Conservation (phyloP, 371 early-diverging fungal species). For the Mortierella sp. region DNA sequence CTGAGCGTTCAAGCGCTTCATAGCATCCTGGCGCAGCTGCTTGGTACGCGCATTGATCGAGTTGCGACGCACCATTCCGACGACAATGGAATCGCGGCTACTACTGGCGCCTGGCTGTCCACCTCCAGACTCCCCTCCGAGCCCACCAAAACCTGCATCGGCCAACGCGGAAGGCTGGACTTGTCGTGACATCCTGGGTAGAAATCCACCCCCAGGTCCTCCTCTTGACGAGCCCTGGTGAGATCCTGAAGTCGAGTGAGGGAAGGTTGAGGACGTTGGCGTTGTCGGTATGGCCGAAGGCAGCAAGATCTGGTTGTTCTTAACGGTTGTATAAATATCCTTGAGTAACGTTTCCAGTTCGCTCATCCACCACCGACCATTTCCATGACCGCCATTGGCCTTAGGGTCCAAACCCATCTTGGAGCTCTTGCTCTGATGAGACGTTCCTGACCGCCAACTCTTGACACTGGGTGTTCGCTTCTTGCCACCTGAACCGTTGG, state of each 20-base stretch:
- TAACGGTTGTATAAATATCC: conserved; percentile 85
- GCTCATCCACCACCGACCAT: conserved; percentile 47
- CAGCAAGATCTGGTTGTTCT: conserved; percentile 81
- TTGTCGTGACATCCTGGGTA: conserved; percentile 29
- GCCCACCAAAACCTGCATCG: conserved; percentile 21
- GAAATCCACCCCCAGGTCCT: conserved; percentile 3
- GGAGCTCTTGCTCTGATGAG: conserved; percentile 48
- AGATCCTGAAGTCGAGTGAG: conserved; percentile 9
- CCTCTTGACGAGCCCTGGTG: conserved; percentile 1
- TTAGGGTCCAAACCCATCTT: conserved; percentile 48
- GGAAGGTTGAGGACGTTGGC: conserved; percentile 2
- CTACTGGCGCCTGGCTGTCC: background rate
- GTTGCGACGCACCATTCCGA: conserved; percentile 25
- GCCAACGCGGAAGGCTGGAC: conserved; percentile 9
- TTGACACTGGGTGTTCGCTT: conserved; percentile 47
- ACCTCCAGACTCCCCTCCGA: background rate
- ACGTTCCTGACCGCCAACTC: conserved; percentile 41
- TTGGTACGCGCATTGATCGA: conserved; percentile 36
- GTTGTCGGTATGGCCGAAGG: conserved; percentile 54
- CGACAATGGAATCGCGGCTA: conserved; percentile 4
- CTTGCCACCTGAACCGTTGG: conserved; percentile 22
- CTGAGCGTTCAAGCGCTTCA: conserved; percentile 32
- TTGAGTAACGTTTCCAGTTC: conserved; percentile 55
- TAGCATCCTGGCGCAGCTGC: conserved; percentile 35
- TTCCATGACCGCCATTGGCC: conserved; percentile 58